Evolutionary conservation across 2,329 filamentous ascomycete species (phyloP), one percentile per base, ranked within the genome.

Genomic region (Pseudocercospora pini-densiflorae): DNA sequence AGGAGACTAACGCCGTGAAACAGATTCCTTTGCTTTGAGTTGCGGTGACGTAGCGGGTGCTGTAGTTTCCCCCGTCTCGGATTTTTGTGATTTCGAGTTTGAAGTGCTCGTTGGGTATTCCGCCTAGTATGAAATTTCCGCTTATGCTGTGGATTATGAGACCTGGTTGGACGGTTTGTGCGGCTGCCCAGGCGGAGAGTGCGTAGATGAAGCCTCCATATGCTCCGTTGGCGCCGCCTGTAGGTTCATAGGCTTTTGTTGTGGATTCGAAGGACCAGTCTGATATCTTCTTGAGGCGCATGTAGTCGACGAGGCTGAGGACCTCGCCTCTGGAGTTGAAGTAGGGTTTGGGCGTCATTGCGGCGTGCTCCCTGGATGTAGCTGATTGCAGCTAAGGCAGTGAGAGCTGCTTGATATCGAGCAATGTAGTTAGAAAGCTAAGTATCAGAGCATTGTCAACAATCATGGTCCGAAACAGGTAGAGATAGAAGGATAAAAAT

Each of bases 261-360:
- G 16, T 16, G 21, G 57, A 59, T 27, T 31, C 19, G n/a, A 45
- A 45, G 9, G 31, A 23, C 57, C 57, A 59, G 19, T 59, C 57
- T 31, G 19, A 14, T 33, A 59, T 59, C 19, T 45, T 59, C 16
- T 58, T 21, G 19, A 58, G n/a, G 27, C 33, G 16, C 54, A 58
- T 58, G n/a, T 33, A 33, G 14, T 58, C 54, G 9, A 59, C 27
- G 1, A 59, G 27, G 40, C 19, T n/a, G 31, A 59, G 31, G 57
- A 59, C 31, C 23, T 59, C 57, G 57, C 57, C 57, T 40, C 45
- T 59, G 31, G 57, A 59, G 33, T 45, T 45, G 57, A 45, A 45
- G 33, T 45, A 59, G 2, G 57, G 33, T 40, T 24, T 40, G 31
- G 57, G 57, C 19, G 31, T 21, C 57, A 59, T 59, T 27, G 21